These are phyloP conservation scores for Lathyrus aphaca DNA, from an alignment of 306 rosid genomes.

Conservation along the genomic window DNA sequence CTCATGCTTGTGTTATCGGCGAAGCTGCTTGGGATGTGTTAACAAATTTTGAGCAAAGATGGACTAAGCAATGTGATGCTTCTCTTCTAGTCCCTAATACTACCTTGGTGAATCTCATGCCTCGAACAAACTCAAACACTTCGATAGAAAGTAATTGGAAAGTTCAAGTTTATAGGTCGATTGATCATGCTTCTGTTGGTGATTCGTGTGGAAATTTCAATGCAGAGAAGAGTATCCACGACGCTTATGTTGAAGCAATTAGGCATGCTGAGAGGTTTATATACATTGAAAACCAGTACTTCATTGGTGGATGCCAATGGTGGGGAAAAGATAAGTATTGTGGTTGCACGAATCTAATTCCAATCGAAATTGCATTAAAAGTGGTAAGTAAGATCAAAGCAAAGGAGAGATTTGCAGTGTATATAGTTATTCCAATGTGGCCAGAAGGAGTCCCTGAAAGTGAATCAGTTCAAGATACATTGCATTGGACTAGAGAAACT, in stretches of 20 bases:
- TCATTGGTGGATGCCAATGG: constrained; percentile 84
- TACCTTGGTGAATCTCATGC: constrained; percentile 50
- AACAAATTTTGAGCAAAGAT: constrained; percentile 88
- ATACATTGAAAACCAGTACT: constrained; percentile 94
- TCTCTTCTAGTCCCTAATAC: constrained; percentile 62
- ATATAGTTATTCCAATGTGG: constrained; percentile 92
- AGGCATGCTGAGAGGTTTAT: constrained; percentile 81
- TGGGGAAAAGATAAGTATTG: constrained; percentile 74
- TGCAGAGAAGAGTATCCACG: constrained; percentile 80
- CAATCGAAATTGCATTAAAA: constrained; percentile 86
- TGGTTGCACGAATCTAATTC: constrained; percentile 80
- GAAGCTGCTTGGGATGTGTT: constrained; percentile 86
- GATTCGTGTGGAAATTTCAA: constrained; percentile 55
- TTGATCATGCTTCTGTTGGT: constrained; percentile 61
- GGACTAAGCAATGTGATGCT: constrained; percentile 77
- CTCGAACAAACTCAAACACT: constrained; percentile 45
- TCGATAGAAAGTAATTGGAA: constrained; percentile 61
- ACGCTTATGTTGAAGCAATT: constrained; percentile 84
- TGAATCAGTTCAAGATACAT: constrained; percentile 74
- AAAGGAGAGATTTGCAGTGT: constrained; percentile 78
- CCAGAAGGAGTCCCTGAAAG: constrained; percentile 87
- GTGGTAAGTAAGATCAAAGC: constrained; percentile 77
- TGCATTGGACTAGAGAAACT: constrained; percentile 87
- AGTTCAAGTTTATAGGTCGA: constrained; percentile 85
- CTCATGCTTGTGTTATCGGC: constrained; percentile 86